Conservation (phyloP, 1,284 basidiomycete species). For the Dichomitus squalens region DNA sequence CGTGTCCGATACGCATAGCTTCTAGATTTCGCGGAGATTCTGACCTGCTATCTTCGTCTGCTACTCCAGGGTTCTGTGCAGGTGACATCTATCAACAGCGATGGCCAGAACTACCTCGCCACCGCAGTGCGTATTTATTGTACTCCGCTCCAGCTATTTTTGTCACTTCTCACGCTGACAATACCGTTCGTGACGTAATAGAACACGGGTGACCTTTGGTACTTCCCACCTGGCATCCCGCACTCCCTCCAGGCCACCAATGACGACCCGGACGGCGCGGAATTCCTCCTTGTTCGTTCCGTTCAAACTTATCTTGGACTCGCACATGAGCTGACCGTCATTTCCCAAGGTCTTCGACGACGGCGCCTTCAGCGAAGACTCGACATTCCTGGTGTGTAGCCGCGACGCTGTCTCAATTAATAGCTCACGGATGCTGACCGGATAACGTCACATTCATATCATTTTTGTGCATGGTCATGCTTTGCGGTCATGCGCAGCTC, state of each 20-base stretch:
- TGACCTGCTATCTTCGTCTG: slow-evolving; percentile 8
- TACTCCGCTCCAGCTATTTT: background rate
- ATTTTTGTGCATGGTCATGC: background rate
- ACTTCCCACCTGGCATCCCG: slow-evolving; percentile 62
- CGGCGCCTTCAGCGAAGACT: slow-evolving; percentile 44
- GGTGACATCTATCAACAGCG: slow-evolving; percentile 58
- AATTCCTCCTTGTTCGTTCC: slow-evolving; percentile 67
- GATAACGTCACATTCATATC: slow-evolving; percentile 5
- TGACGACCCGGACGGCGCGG: slow-evolving; percentile 58
- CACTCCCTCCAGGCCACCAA: slow-evolving; percentile 60
- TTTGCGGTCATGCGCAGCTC: slow-evolving; percentile 22
- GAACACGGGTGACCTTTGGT: slow-evolving; percentile 50
- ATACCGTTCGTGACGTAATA: slow-evolving; percentile 12
- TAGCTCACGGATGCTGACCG: background rate
- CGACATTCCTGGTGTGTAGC: slow-evolving; percentile 39
- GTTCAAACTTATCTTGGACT: background rate
- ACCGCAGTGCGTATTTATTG: slow-evolving; percentile 39
- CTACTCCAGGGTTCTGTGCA: slow-evolving; percentile 56
- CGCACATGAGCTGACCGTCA: background rate
- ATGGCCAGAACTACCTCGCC: slow-evolving; percentile 63
- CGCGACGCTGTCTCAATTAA: background rate
- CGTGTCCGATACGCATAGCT: background rate
- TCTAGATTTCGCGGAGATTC: background rate
- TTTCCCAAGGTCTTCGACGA: slow-evolving; percentile 37
- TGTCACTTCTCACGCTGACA: slow-evolving; percentile 1